A percentile compares a stretch with the other conserved stretches of the same genome.
phyloP scores from a whole-genome alignment of 768 basidiomycete species.

The Boletus barrowsii region DNA sequence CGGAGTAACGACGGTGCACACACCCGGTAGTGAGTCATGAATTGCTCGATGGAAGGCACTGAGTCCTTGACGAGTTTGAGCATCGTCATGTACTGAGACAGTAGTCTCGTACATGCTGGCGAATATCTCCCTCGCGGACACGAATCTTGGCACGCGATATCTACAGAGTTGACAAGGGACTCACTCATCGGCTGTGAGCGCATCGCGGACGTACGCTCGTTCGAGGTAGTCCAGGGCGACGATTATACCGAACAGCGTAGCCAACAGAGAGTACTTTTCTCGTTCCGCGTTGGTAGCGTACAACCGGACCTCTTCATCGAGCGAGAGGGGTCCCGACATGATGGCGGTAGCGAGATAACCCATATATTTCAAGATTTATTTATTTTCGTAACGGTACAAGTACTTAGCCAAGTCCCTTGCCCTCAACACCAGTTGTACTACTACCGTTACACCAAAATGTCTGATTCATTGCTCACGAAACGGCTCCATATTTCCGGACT shows the following conservation, averaged over 20 bases:
- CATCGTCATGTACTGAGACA: conserved; percentile 98
- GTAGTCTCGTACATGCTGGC: conserved; percentile 89
- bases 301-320: conserved; percentile 91
- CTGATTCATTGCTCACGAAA: conserved; percentile 41
- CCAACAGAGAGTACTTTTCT: conserved; percentile 82
- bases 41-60: conserved; percentile 81
- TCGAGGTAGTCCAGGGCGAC: conserved; percentile 93
- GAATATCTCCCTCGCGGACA: conserved; percentile 71
- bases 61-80: conserved; percentile 91
- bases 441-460: conserved; percentile 4
- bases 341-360: background rate
- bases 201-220: conserved; percentile 91
- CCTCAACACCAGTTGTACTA: background rate
- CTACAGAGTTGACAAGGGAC: conserved; percentile 30
- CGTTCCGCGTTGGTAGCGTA: conserved; percentile 86
- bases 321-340: conserved; percentile 45
- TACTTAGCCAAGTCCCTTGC: conserved; percentile 28
- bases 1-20: conserved; percentile 17
- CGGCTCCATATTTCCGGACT: conserved; percentile 74
- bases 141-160: conserved; percentile 5
- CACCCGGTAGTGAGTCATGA: conserved; percentile 87
- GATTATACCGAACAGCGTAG: conserved; percentile 89
- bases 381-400: background rate
- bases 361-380: background rate
- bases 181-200: conserved; percentile 86